phyloP scores from a whole-genome alignment of 129 eudicot species.

The Centrapalus pauciflorus region DNA sequence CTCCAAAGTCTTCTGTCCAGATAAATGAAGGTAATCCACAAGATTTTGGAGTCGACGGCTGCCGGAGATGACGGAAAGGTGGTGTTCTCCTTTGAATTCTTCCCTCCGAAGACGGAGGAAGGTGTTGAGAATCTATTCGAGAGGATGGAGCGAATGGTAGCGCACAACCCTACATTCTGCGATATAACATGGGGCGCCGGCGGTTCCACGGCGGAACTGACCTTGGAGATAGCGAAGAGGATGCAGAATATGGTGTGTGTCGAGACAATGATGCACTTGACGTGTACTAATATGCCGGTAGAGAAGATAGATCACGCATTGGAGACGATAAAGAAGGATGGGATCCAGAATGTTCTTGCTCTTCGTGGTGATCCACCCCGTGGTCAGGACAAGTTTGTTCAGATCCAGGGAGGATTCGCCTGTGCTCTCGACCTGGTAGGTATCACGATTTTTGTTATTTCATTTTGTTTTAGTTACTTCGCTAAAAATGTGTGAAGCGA shows the following conservation, averaged over 20 bases:
- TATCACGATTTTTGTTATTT: not conserved
- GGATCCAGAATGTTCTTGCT: constrained; percentile 92
- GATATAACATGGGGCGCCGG: constrained; percentile 99
- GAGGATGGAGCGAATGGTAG: constrained; percentile 94
- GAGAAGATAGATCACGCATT: constrained; percentile 94
- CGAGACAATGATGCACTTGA: constrained; percentile 97
- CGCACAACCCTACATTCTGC: constrained; percentile 85
- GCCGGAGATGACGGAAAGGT: constrained; percentile 41
- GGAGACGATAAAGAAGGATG: constrained; percentile 61
- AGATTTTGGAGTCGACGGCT: constrained; percentile 54
- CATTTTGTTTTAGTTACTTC: too few relatives aligned
- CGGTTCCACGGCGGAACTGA: constrained; percentile 95
- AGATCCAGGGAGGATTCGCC: constrained; percentile 89
- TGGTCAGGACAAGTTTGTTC: constrained; percentile 95
- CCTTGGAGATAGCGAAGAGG: constrained; percentile 80
- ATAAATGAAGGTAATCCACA: constrained; percentile 93
- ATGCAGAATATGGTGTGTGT: constrained; percentile 99
- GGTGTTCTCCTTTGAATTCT: constrained; percentile 89
- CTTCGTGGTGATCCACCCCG: constrained; percentile 98
- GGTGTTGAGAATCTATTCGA: constrained; percentile 93
- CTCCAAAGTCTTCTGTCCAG: too few relatives aligned
- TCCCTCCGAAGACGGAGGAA: constrained; percentile 98
- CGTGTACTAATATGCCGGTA: constrained; percentile 95
- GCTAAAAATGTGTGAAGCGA: too few relatives aligned
- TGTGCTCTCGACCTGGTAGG: constrained; percentile 92